A percentile compares a stretch with the other conserved stretches of the same genome.
phyloP scores from a whole-genome alignment of 2,329 filamentous ascomycete genomes.

The Scedosporium minutisporum region DNA sequence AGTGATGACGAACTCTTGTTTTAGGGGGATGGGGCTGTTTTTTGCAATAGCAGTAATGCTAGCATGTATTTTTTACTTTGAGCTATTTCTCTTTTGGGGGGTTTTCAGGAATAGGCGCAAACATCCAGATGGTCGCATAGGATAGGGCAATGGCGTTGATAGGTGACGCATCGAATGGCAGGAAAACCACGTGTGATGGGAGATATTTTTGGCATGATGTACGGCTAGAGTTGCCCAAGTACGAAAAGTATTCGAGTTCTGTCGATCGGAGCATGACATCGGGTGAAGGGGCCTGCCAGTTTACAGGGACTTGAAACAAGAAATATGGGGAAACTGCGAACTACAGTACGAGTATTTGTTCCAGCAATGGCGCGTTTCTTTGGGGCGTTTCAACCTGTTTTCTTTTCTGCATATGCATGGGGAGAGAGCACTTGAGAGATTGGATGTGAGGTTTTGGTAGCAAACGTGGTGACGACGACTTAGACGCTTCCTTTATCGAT shows the following conservation, averaged over 20 bases:
- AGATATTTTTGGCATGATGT: not conserved
- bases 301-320: not conserved
- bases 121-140: not conserved
- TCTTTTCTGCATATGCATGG: too few relatives aligned
- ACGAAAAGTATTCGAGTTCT: not conserved
- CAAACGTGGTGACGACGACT: too few relatives aligned
- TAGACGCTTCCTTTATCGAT: too few relatives aligned
- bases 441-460: too few relatives aligned
- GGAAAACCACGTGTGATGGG: not conserved
- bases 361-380: too few relatives aligned
- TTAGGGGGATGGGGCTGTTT: not conserved
- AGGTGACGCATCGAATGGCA: not conserved
- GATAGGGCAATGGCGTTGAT: not conserved
- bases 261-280: not conserved
- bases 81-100: not conserved
- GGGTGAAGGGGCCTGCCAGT: not conserved
- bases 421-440: too few relatives aligned
- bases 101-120: not conserved
- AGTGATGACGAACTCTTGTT: slow-evolving; percentile 5
- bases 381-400: too few relatives aligned
- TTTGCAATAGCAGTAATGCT: not conserved
- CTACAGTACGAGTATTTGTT: too few relatives aligned
- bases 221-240: not conserved
- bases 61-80: not conserved
- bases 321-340: not conserved